phyloP scores from a whole-genome alignment of 306 rosid species.

The Trifolium fragiferum region DNA sequence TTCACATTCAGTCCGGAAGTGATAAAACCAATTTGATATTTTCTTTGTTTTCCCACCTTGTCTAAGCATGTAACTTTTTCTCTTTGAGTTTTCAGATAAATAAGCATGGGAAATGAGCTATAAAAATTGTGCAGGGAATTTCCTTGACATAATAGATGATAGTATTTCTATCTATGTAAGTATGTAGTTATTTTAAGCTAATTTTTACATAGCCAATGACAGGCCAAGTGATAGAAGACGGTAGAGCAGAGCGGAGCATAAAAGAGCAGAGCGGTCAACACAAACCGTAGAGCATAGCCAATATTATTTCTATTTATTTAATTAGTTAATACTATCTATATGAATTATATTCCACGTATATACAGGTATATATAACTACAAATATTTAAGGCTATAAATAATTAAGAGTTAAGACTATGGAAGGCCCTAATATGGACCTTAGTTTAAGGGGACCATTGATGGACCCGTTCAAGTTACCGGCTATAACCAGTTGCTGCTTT shows the following conservation, averaged over 20 bases:
- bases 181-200: not conserved
- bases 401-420: no score
- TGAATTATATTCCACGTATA: no score
- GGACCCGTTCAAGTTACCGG: no score
- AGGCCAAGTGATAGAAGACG: not conserved
- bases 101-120: not conserved
- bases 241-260: not conserved
- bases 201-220: not conserved
- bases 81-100: not conserved
- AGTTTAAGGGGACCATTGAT: no score
- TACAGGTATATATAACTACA: no score
- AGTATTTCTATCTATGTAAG: not conserved
- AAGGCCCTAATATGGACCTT: no score
- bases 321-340: no score
- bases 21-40: conserved; percentile 14
- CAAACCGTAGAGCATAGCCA: no score
- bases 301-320: no score
- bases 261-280: not conserved
- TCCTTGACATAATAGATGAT: conserved; percentile 1
- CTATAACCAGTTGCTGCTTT: no score
- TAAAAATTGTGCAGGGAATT: conserved; percentile 3
- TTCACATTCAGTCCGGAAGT: not conserved
- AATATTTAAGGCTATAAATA: no score
- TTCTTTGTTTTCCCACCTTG: not conserved
- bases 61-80: conserved; percentile 13